These are phyloP conservation scores for Pestalotiopsis sp. DNA, from an alignment of 2,329 filamentous ascomycete species.

Conservation along the genomic window DNA sequence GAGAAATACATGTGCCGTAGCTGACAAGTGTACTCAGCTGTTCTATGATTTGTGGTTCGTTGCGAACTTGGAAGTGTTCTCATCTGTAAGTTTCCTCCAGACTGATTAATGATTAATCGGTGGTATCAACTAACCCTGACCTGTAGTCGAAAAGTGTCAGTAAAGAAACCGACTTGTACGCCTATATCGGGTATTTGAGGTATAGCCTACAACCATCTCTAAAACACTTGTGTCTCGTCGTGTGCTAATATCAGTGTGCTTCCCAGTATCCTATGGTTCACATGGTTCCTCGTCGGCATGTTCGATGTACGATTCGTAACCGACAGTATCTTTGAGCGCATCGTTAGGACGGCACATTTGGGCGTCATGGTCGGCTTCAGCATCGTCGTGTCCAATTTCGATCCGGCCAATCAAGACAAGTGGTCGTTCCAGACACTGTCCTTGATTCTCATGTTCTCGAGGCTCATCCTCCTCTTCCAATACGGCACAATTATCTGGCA, in stretches of 20 bases:
- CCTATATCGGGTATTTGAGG: conserved; percentile 57
- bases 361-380: conserved; percentile 67
- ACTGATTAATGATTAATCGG: too few species aligned
- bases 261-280: conserved; percentile 57
- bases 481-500: conserved; percentile 52
- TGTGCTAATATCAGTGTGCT: conserved; percentile 8
- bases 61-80: conserved; percentile 66
- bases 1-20: not conserved
- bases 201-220: conserved; percentile 14
- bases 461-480: conserved; percentile 53
- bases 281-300: conserved; percentile 64
- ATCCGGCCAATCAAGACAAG: conserved; percentile 36
- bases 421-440: conserved; percentile 41
- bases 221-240: not conserved
- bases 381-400: conserved; percentile 53
- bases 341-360: conserved; percentile 61
- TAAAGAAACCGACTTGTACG: conserved; percentile 19
- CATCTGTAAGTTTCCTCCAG: conserved; percentile 38
- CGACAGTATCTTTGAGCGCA: conserved; percentile 64
- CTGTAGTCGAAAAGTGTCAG: conserved; percentile 22
- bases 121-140: too few species aligned
- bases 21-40: conserved; percentile 26
- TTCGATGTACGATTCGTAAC: conserved; percentile 68
- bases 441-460: conserved; percentile 53
- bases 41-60: conserved; percentile 65